These are phyloP conservation scores for Sugiyamaella marilandica DNA, from an alignment of 805 yeast genomes.

Conservation along the genomic window DNA sequence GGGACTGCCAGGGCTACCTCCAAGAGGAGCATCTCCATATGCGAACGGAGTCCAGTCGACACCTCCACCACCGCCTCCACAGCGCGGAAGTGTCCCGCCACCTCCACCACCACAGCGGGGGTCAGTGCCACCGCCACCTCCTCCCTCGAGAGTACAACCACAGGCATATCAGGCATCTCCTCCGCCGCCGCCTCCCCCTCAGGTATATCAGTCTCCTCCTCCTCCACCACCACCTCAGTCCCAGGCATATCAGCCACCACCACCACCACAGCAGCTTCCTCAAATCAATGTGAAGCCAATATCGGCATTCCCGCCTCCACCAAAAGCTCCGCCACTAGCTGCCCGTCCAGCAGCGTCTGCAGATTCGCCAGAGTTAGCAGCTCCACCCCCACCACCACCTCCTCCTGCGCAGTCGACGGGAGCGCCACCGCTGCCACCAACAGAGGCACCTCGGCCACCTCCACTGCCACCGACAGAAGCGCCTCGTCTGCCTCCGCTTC, in stretches of 20 bases:
- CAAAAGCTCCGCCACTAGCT: conserved; percentile 24
- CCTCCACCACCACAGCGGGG: conserved; percentile 19
- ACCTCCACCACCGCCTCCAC: conserved; percentile 26
- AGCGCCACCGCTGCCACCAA: conserved; percentile 30
- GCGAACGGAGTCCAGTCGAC: neutral
- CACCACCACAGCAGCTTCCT: conserved; percentile 23
- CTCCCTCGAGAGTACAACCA: conserved; percentile 21
- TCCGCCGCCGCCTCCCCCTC: conserved; percentile 21
- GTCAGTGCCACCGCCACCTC: conserved; percentile 15
- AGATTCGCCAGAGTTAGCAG: conserved; percentile 2
- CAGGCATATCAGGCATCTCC: conserved; percentile 15
- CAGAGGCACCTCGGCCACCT: conserved; percentile 25
- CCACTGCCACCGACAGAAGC: conserved; percentile 18
- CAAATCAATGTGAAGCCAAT: conserved; percentile 17
- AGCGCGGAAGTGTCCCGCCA: conserved; percentile 14
- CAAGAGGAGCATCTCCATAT: neutral
- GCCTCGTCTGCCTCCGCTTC: conserved; percentile 29
- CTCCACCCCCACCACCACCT: conserved; percentile 29
- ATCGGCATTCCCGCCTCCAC: conserved; percentile 26
- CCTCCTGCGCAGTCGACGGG: conserved; percentile 25
- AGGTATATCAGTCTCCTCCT: conserved; percentile 17
- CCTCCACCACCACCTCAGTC: conserved; percentile 15
- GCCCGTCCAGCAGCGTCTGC: conserved; percentile 26
- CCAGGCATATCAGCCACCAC: conserved; percentile 19
- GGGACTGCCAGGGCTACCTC: conserved; percentile 17